Evolutionary conservation across 1,284 basidiomycete species (phyloP).

Genomic region (Cryptococcus sp.): DNA sequence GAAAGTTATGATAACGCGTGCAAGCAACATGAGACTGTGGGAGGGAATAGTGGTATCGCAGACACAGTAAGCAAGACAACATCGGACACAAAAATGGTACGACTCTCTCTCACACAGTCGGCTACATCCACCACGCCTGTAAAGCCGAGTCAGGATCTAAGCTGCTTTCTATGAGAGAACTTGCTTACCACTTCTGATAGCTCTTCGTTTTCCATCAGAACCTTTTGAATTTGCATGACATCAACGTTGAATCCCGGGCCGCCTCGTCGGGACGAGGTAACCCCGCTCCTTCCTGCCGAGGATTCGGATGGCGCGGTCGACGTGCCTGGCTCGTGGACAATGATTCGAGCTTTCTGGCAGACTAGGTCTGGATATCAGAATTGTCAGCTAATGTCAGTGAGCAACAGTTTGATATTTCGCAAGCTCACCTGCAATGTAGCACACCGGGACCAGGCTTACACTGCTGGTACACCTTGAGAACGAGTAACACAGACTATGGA

Average conservation of each 20-base stretch:
- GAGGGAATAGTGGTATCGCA: too few relatives aligned
- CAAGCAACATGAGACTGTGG: too few relatives aligned
- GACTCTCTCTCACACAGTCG: too few relatives aligned
- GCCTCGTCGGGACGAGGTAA: constrained; percentile 6
- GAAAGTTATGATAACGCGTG: too few relatives aligned
- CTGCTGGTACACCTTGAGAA: constrained; percentile 54
- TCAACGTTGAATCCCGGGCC: constrained; percentile 20
- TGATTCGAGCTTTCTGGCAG: constrained; percentile 46
- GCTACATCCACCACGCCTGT: constrained; percentile 46
- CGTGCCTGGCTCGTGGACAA: constrained; percentile 36
- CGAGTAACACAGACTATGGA: constrained; percentile 53
- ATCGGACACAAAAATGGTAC: too few relatives aligned
- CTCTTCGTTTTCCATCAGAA: constrained; percentile 39
- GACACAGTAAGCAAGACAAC: too few relatives aligned
- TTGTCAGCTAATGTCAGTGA: not conserved
- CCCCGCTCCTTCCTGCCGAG: constrained; percentile 22
- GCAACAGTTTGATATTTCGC: not conserved
- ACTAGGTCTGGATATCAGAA: constrained; percentile 35
- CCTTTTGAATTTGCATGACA: constrained; percentile 39
- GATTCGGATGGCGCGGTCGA: constrained; percentile 33
- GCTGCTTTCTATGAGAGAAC: not conserved
- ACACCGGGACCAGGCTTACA: constrained; percentile 51
- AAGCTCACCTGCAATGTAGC: constrained; percentile 54
- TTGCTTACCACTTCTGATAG: constrained; percentile 38
- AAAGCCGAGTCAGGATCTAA: constrained; percentile 3